Base-by-base conservation (phyloP, 148 eudicot species). In the Silene latifolia region DNA sequence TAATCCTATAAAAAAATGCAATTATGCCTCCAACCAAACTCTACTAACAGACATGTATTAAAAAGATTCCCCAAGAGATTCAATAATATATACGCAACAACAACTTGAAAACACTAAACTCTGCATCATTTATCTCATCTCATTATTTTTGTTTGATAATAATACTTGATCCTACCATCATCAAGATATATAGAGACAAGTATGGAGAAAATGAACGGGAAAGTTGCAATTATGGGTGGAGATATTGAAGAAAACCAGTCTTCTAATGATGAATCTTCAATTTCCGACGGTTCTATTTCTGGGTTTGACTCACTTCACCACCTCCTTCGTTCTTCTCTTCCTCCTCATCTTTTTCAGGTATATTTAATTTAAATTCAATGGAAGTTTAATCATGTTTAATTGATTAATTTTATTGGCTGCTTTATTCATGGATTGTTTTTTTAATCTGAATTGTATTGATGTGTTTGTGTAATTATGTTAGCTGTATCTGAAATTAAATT, bases 271-370 rank as follows among this genome's bases (percentile, higher is more conserved):
- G 10, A 17, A 21, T 4, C 27, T 19, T 72, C 70, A 48, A 18
- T 82, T 18, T 77, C 76, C 19, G 78, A 80, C 53, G 94, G 94
- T 63, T 88, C 98, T 11, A 83, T 93, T 76, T 88, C 85, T 80
- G 98, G 98, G 46, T 91, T 86, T 72, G 90, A 87, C 21, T 91
- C 97, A 48, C 95, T 93, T 78, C 90, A 93, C 27, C 83, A 74
- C 4, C 95, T 93, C 57, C 97, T 93, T 44, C 80, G 79, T 64
- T 80, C 89, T 15, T 88, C 95, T 32, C 95, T 93, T 58, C 62
- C 79, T 59, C 91, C 89, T 72, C 83, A 80, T 48, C 70, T 83
- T 70, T 91, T 82, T 62, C 89, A 91, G 93, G 97, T 27, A 3
- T 3, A 27, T 27, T 27, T 27, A 27, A 27, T 27, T 27, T 27